These are phyloP conservation scores for Eucalyptus curtisii DNA, from an alignment of 345 rosid species.

Conservation along the genomic window DNA sequence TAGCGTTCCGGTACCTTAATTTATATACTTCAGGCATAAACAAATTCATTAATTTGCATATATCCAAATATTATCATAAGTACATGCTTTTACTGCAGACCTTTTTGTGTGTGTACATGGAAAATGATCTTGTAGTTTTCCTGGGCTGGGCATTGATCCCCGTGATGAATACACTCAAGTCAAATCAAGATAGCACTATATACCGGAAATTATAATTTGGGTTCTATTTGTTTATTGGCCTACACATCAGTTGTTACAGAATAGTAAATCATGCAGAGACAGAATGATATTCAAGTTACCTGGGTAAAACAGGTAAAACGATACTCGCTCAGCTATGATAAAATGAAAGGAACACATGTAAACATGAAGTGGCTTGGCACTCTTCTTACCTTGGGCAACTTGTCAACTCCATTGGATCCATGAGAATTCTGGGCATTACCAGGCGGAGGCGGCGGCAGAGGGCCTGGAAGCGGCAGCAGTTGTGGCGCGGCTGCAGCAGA, in stretches of 20 bases:
- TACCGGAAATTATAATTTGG: neutral
- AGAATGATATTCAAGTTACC: neutral
- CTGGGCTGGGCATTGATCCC: neutral
- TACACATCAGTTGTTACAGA: neutral
- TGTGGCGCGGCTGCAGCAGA: neutral
- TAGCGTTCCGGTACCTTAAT: neutral
- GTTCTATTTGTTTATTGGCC: neutral
- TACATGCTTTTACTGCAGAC: neutral
- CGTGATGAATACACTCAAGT: neutral
- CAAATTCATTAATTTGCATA: neutral
- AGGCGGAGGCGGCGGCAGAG: neutral
- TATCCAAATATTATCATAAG: neutral
- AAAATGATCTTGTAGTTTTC: neutral
- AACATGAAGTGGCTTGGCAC: neutral
- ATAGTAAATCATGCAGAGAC: neutral
- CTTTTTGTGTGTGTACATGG: neutral
- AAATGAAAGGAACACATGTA: neutral
- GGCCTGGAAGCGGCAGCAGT: slow-evolving; percentile 3
- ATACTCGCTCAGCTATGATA: neutral
- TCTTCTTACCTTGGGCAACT: slow-evolving; percentile 34
- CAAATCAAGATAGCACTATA: neutral
- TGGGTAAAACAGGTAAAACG: neutral
- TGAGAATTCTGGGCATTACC: slow-evolving; percentile 37
- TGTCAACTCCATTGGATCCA: slow-evolving; percentile 66
- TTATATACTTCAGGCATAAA: neutral